Percentiles rank a stretch among this genome's conserved stretches.
Evolutionary conservation across 371 early-diverging fungal genomes (phyloP).

Genomic region (Apophysomyces variabilis): DNA sequence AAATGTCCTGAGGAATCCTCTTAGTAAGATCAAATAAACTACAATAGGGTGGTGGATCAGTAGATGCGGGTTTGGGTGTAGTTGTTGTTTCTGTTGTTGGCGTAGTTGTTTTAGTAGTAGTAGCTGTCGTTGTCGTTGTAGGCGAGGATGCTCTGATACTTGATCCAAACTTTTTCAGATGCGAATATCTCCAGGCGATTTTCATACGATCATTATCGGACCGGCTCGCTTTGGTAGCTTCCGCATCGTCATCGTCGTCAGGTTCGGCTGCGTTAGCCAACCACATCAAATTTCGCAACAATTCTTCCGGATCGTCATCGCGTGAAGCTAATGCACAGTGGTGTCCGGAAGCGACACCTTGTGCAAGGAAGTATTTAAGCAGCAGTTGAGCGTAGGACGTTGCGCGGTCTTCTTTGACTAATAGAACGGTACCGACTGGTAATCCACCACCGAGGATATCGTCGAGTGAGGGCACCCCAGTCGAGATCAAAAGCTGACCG

Average conservation of each 20-base stretch:
- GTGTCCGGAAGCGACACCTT: slow-evolving; percentile 83
- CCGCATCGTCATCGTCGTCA: slow-evolving; percentile 51
- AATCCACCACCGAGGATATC: slow-evolving; percentile 88
- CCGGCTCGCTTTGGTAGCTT: slow-evolving; percentile 29
- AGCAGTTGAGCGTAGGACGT: slow-evolving; percentile 86
- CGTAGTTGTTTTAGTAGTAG: slow-evolving; percentile 15
- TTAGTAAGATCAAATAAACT: slow-evolving; percentile 82
- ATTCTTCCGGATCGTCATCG: slow-evolving; percentile 64
- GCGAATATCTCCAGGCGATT: slow-evolving; percentile 95
- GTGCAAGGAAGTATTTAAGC: slow-evolving; percentile 82
- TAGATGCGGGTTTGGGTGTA: slow-evolving; percentile 5
- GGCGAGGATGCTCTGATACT: slow-evolving; percentile 40
- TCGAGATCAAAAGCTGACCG: slow-evolving; percentile 80
- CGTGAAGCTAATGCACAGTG: slow-evolving; percentile 71
- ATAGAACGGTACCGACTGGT: slow-evolving; percentile 80
- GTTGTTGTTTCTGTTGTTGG: slow-evolving; percentile 13
- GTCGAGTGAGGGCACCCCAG: slow-evolving; percentile 89
- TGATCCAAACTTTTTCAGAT: slow-evolving; percentile 69
- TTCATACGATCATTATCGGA: slow-evolving; percentile 71
- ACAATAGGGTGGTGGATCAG: slow-evolving; percentile 64
- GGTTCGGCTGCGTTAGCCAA: slow-evolving; percentile 53
- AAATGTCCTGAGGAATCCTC: slow-evolving; percentile 49
- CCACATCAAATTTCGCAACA: slow-evolving; percentile 66
- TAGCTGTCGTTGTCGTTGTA: slow-evolving; percentile 20
- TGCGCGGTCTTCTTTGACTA: slow-evolving; percentile 83